These are phyloP conservation scores for Coniochaeta ligniaria DNA, from an alignment of 2,329 filamentous ascomycete species.

Conservation along the genomic window DNA sequence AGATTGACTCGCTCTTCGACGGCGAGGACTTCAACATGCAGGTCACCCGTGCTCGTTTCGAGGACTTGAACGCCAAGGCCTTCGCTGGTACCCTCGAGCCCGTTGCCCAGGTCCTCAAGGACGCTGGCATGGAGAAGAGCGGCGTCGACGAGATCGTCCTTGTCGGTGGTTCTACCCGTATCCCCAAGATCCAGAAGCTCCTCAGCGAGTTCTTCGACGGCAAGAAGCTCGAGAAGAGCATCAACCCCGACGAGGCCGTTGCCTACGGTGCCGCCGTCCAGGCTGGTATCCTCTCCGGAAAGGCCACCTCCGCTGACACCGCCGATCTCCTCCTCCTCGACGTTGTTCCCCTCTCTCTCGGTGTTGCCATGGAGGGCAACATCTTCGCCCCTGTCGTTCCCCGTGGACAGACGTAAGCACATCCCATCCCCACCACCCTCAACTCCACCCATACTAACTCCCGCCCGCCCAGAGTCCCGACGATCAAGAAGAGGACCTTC, in stretches of 20 bases:
- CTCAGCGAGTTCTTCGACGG: conserved; percentile 98
- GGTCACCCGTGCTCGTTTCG: conserved; percentile 98
- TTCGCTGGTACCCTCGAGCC: conserved; percentile 92
- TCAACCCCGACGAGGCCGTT: conserved; percentile 99
- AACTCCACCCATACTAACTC: too few species aligned
- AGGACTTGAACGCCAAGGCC: conserved; percentile 94
- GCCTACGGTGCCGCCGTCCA: conserved; percentile 98
- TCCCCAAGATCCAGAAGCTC: conserved; percentile 97
- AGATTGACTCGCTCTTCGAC: conserved; percentile 98
- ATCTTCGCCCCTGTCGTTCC: conserved; percentile 94
- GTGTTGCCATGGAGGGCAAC: conserved; percentile 98
- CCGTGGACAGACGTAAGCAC: conserved; percentile 68
- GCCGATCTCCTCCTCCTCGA: conserved; percentile 92
- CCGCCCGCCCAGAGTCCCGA: too few species aligned
- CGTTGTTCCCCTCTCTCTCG: conserved; percentile 91
- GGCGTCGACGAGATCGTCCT: conserved; percentile 97
- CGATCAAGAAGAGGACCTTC: too few species aligned
- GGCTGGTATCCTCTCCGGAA: conserved; percentile 96
- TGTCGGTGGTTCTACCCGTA: conserved; percentile 98
- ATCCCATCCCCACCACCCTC: too few species aligned
- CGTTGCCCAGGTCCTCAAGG: conserved; percentile 94
- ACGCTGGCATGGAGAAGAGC: conserved; percentile 79
- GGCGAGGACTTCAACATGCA: conserved; percentile 96
- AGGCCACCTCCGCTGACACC: conserved; percentile 93
- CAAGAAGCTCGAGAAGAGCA: conserved; percentile 99